Percentiles rank a stretch among this genome's conserved stretches.
These are phyloP conservation scores for Yarrowia sp. DNA, from an alignment of 805 yeast species.

Conservation along the genomic window DNA sequence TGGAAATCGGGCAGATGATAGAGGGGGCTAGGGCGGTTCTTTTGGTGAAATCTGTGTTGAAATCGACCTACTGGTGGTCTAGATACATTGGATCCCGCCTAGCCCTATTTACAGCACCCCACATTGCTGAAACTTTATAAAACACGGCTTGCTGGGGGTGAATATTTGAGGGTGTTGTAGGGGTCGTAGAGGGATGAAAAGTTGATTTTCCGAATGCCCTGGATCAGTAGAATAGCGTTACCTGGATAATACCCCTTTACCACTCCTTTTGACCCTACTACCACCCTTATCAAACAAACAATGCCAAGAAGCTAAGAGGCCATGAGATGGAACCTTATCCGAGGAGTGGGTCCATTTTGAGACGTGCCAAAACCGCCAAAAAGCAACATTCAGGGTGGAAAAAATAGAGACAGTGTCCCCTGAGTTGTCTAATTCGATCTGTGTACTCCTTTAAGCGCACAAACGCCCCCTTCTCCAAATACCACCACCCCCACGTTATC, in stretches of 20 bases:
- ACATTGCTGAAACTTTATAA: background rate
- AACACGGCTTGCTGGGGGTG: background rate
- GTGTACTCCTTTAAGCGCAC: too few species aligned
- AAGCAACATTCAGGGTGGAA: too few species aligned
- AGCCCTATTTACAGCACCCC: background rate
- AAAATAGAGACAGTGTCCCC: too few species aligned
- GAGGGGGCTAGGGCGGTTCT: too few species aligned
- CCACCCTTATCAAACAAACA: background rate
- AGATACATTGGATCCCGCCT: background rate
- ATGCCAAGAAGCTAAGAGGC: background rate
- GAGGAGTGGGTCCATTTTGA: background rate
- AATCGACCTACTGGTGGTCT: background rate
- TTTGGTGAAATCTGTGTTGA: background rate
- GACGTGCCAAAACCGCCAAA: too few species aligned
- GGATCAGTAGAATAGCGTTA: background rate
- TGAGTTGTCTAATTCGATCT: too few species aligned
- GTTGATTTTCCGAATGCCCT: too few species aligned
- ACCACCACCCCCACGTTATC: too few species aligned
- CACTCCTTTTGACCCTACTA: background rate
- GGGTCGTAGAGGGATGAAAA: background rate
- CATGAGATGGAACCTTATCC: slow-evolving; percentile 13
- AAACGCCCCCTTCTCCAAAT: too few species aligned
- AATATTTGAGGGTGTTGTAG: background rate
- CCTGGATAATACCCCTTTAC: too few species aligned
- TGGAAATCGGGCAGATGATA: background rate